Evolutionary conservation across 371 early-diverging fungal genomes (phyloP), one percentile per base, ranked within the genome.

Genomic region (Dentiscutata heterogama): DNA sequence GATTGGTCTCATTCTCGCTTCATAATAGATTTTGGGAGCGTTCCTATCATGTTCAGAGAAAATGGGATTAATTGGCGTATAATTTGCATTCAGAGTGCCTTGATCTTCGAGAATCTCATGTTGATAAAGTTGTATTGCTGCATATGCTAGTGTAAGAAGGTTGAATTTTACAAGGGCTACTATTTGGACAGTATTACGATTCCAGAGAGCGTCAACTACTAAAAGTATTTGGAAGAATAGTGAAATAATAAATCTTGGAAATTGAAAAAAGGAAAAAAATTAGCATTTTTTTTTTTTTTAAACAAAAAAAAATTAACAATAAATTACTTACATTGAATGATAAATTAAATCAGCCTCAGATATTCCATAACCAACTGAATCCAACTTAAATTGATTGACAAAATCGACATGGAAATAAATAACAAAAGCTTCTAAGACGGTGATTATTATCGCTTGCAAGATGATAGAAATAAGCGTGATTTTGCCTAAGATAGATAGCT

Each of bases 401-500:
- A 80, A 70, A 13, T 8, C 5, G 14, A 68, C 58, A 80, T 80
- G 80, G 70, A 39, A 80, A 56, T 14, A 39, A 64, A 80, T 35
- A 8, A 80, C 80, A 2, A 80, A 25, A 56, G 50, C 54, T 80
- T 80, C 80, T 3, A 80, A 56, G 25, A 39, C 16, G 0, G 80
- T 54, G 3, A 70, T 11, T 4, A 71, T 20, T 3, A 80, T 68
- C 10, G 58, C 14, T 29, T 65, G 51, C 14, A 42, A 11, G 16
- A 78, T 11, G 3, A 27, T 20, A 39, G 65, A 65, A n/a, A 25
- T 11, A 8, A 78, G 35, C 10, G 29, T 79, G 42, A 84, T 80
- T 22, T 67, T 42, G 10, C 27, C 70, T 7, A 83, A 77, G 0
- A 78, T 42, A 80, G 85, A 84, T 54, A 82, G 65, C n/a, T n/a